phyloP scores from a whole-genome alignment of 306 rosid genomes.

The Cicer bijugum region DNA sequence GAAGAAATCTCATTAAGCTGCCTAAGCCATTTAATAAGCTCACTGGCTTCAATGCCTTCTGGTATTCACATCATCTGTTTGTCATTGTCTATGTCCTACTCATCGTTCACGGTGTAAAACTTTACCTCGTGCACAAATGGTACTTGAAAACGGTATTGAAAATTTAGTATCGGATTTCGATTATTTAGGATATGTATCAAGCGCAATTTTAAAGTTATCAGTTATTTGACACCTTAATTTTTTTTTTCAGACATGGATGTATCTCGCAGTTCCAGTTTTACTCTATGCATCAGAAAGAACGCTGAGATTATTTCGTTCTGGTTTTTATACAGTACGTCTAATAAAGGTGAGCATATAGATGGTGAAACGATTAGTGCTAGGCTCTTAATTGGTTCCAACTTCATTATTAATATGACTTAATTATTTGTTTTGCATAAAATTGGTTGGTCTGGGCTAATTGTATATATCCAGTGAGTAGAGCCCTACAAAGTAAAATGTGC shows the following conservation, averaged over 20 bases:
- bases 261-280: slow-evolving; percentile 79
- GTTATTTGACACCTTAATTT: slow-evolving; percentile 38
- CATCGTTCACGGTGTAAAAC: slow-evolving; percentile 71
- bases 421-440: background rate
- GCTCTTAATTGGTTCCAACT: slow-evolving; percentile 12
- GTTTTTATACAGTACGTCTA: slow-evolving; percentile 78
- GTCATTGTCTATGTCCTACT: slow-evolving; percentile 87
- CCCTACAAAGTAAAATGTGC: slow-evolving; percentile 9
- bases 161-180: slow-evolving; percentile 13
- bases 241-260: slow-evolving; percentile 94
- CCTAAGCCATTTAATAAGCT: slow-evolving; percentile 91
- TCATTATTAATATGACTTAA: slow-evolving; percentile 19
- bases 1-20: slow-evolving; percentile 81
- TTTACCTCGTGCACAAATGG: slow-evolving; percentile 78
- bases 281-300: slow-evolving; percentile 93
- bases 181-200: slow-evolving; percentile 23
- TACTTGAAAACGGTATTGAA: slow-evolving; percentile 75
- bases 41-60: slow-evolving; percentile 96
- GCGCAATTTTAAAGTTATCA: slow-evolving; percentile 16
- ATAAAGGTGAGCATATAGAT: slow-evolving; percentile 67
- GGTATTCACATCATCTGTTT: slow-evolving; percentile 99
- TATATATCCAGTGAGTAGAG: slow-evolving; percentile 10
- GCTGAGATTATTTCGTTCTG: slow-evolving; percentile 87
- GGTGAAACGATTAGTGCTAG: slow-evolving; percentile 17
- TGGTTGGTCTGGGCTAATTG: background rate